Percentiles rank a stretch among this genome's conserved stretches.
These are phyloP conservation scores for Omphalotus guepiniiformis DNA, from an alignment of 768 basidiomycete genomes.

Conservation along the genomic window DNA sequence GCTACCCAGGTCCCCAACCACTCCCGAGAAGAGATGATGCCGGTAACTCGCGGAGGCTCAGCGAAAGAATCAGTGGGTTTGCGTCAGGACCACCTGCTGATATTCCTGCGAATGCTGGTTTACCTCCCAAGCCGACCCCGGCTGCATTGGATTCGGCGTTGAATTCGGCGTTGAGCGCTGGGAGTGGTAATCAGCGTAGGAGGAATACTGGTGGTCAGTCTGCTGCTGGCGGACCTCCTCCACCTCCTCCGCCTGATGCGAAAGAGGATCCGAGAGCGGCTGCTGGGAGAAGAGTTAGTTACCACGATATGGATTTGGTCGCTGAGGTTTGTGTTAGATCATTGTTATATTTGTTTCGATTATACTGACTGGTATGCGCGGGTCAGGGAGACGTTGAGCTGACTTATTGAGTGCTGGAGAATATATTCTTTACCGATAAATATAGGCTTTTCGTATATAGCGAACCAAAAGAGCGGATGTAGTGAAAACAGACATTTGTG, in stretches of 20 bases:
- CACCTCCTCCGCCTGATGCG: constrained; percentile 81
- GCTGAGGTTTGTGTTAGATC: constrained; percentile 54
- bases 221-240: constrained; percentile 50
- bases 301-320: constrained; percentile 93
- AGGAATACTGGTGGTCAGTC: constrained; percentile 34
- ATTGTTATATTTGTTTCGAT: no score
- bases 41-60: constrained; percentile 59
- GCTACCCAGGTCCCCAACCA: constrained; percentile 34
- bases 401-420: constrained; percentile 24
- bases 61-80: constrained; percentile 79
- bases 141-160: constrained; percentile 49
- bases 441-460: background rate
- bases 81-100: no score
- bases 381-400: constrained; percentile 64
- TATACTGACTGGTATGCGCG: no score
- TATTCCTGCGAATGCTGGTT: constrained; percentile 62
- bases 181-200: constrained; percentile 33
- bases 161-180: constrained; percentile 48
- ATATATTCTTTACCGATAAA: no score
- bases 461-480: background rate
- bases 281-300: constrained; percentile 85
- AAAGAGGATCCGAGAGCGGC: constrained; percentile 92
- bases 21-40: constrained; percentile 56
- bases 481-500: background rate
- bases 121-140: constrained; percentile 74